Evolutionary conservation across 352 stramenopile genomes (phyloP).

Genomic region (Aphanomyces euteiches): DNA sequence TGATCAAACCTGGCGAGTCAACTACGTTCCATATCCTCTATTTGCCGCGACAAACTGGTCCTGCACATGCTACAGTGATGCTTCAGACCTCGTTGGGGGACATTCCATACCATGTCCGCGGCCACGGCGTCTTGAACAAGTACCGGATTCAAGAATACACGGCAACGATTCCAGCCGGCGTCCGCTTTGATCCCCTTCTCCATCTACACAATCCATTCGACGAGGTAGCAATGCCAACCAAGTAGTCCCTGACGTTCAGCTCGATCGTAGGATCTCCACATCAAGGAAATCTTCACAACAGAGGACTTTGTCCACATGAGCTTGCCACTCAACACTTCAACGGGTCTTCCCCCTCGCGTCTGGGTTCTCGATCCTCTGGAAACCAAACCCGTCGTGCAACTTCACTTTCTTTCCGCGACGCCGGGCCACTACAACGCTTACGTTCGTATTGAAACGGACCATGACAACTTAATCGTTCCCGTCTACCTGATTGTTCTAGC

Average conservation of each 20-base stretch:
- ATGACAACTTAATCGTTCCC: conserved; percentile 22
- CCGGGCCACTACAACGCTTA: conserved; percentile 16
- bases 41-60: conserved; percentile 1
- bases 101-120: conserved; percentile 9
- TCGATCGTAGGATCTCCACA: conserved; percentile 3
- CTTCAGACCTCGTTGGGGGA: conserved; percentile 17
- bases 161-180: conserved; percentile 1
- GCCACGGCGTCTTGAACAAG: not conserved
- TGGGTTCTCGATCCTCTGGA: conserved; percentile 13
- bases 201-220: conserved; percentile 13
- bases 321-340: not conserved
- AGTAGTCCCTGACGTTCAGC: no score
- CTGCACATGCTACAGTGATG: not conserved
- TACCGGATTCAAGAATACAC: not conserved
- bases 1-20: conserved; percentile 1
- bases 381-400: conserved; percentile 25
- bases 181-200: conserved; percentile 15
- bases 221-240: not conserved
- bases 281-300: conserved; percentile 27
- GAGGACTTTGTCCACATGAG: conserved; percentile 26
- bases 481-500: conserved; percentile 19
- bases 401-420: not conserved
- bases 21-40: conserved; percentile 15
- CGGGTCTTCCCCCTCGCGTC: not conserved
- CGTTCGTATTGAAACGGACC: conserved; percentile 17